Evolutionary conservation across 805 yeast species (phyloP).

Genomic region (Clavispora asparagi): DNA sequence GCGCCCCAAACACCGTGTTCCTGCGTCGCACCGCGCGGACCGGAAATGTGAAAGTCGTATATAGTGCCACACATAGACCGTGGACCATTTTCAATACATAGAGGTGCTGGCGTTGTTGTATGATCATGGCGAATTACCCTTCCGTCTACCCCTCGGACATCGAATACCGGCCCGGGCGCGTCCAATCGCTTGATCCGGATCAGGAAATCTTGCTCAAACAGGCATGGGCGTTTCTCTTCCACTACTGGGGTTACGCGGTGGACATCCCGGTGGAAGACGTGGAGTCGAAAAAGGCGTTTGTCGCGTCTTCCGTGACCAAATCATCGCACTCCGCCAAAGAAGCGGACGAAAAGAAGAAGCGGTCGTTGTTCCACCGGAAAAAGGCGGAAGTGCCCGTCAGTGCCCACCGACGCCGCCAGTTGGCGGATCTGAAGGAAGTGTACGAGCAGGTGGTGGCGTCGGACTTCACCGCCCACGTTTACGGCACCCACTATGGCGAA

Average conservation of each 20-base stretch:
- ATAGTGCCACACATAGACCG: background rate
- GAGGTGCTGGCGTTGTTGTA: background rate
- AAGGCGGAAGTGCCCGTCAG: conserved; percentile 10
- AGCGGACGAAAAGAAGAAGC: conserved; percentile 27
- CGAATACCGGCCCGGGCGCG: conserved; percentile 31
- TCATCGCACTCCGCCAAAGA: conserved; percentile 3
- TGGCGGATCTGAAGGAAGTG: conserved; percentile 24
- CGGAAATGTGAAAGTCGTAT: background rate
- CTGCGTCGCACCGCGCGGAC: background rate
- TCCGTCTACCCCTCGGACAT: conserved; percentile 17
- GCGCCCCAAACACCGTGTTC: background rate
- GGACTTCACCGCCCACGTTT: conserved; percentile 17
- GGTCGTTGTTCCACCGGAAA: conserved; percentile 21
- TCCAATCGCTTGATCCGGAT: conserved; percentile 27
- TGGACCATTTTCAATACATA: background rate
- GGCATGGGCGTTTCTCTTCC: conserved; percentile 14
- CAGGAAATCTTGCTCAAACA: conserved; percentile 15
- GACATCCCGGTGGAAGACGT: conserved; percentile 25
- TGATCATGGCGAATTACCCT: conserved; percentile 2
- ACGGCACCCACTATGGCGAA: conserved; percentile 15
- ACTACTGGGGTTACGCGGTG: conserved; percentile 43
- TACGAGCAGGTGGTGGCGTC: conserved; percentile 22
- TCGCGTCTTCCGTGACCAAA: conserved; percentile 21
- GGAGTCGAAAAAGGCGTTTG: conserved; percentile 24
- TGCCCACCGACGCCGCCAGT: conserved; percentile 22